A percentile compares a stretch with the other conserved stretches of the same genome.
These are phyloP conservation scores for Lachnellula hyalina DNA, from an alignment of 2,329 filamentous ascomycete species.

Conservation along the genomic window DNA sequence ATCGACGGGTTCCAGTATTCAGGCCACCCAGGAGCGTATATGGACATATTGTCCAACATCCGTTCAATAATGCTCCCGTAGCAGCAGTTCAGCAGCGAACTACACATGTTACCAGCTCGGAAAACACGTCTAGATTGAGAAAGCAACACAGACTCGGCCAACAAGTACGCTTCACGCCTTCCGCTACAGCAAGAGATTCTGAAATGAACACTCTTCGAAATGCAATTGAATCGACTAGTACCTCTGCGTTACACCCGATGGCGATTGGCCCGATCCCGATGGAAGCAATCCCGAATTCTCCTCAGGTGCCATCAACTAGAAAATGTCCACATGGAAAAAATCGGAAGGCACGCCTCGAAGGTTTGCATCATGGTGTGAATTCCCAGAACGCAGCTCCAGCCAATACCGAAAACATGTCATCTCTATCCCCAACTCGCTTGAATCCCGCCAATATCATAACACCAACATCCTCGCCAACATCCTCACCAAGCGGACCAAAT, in stretches of 20 bases:
- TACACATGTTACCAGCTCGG: no score
- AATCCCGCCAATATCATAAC: neutral
- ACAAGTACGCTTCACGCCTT: slow-evolving; percentile 23
- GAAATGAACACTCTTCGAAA: slow-evolving; percentile 17
- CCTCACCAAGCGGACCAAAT: neutral
- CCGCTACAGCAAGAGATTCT: slow-evolving; percentile 22
- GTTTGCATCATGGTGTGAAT: neutral
- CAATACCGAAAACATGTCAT: slow-evolving; percentile 1
- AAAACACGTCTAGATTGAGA: neutral
- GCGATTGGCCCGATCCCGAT: neutral
- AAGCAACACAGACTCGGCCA: slow-evolving; percentile 10
- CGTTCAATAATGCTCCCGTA: slow-evolving; percentile 24
- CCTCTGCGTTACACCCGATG: slow-evolving; percentile 15
- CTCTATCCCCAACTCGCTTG: neutral
- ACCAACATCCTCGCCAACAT: neutral
- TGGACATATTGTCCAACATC: slow-evolving; percentile 27
- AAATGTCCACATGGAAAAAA: slow-evolving; percentile 13
- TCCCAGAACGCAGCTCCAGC: neutral
- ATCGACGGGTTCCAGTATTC: slow-evolving; percentile 23
- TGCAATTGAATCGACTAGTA: slow-evolving; percentile 16
- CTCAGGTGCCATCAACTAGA: neutral
- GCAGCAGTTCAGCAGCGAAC: slow-evolving; percentile 5
- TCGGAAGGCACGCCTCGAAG: slow-evolving; percentile 1
- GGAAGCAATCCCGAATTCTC: neutral
- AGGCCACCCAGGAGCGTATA: slow-evolving; percentile 29